These are phyloP conservation scores for Berberis thunbergii DNA, from an alignment of 164 flowering plant genomes.

Conservation along the genomic window DNA sequence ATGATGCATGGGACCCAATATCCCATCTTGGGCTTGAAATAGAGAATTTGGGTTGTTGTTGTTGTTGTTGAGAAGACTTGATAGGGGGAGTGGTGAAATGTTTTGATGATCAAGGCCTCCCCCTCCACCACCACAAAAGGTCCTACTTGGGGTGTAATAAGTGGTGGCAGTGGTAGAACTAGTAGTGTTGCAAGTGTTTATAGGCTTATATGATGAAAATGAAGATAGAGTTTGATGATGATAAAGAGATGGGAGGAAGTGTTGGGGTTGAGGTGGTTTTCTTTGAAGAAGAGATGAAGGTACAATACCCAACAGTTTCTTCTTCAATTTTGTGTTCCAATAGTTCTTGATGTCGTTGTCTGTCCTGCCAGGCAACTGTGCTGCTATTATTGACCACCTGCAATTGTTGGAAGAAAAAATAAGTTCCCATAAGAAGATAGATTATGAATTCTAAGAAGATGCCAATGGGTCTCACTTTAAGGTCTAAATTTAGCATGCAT, in stretches of 20 bases:
- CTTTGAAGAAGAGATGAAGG: constrained; percentile 9
- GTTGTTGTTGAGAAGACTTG: constrained; percentile 8
- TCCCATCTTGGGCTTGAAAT: constrained; percentile 1
- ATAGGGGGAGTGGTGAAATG: constrained; percentile 2
- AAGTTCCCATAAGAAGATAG: constrained; percentile 14
- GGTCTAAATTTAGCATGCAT: constrained; percentile 15
- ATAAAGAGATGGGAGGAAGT: constrained; percentile 6
- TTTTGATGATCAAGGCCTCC: no score
- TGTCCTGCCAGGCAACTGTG: constrained; percentile 69
- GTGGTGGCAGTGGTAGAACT: not conserved
- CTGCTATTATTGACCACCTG: constrained; percentile 84
- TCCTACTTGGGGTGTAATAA: constrained; percentile 11
- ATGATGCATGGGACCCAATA: constrained; percentile 10
- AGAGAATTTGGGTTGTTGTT: no score
- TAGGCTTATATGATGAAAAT: not conserved
- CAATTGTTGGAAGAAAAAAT: constrained; percentile 12
- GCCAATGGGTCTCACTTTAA: constrained; percentile 3
- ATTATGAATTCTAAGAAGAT: not conserved
- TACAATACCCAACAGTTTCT: constrained; percentile 45
- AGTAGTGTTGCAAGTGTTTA: no score
- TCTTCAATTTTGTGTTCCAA: constrained; percentile 89
- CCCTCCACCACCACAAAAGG: constrained; percentile 6
- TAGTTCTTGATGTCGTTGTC: constrained; percentile 85
- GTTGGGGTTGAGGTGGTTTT: constrained; percentile 9
- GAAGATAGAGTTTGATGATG: constrained; percentile 10